Base-by-base conservation (phyloP, 768 basidiomycete genomes). In the Leccinum truebloodii region DNA sequence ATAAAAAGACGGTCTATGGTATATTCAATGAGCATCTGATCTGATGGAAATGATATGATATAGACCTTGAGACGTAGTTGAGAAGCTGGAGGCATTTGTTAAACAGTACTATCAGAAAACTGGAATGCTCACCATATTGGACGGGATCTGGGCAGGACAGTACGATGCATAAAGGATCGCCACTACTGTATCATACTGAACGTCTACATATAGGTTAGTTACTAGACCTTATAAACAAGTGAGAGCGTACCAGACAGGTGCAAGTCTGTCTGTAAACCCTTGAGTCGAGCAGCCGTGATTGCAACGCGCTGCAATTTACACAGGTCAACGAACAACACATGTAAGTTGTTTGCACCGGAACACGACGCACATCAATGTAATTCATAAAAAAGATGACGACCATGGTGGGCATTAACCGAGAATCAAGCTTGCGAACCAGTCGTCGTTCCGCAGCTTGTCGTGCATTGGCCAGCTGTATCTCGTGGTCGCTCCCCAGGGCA, bases 311-410 rank as follows among this genome's bases (percentile, higher is more conserved):
- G 52, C 30, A 52, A 34, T 52, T 24, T n/a, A 34, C 32, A 12
- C n/a, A 20, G 20, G 52, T 52, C 18, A 41, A 18, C 4, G 4
- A 51, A 24, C 26, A 8, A 5, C 26, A 18, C 26, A 8, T 20
- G n/a, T 20, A 20, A 51, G 7, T 7, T 51, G 7, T 24, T 51
- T 55, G 26, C n/a, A 46, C 54, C n/a, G 10, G 24, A 20, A 30
- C 22, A 54, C 18, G 46, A 57, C 55, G 55, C 10, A 50, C 56
- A 32, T 57, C 56, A 34, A 57, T 50, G 48, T 57, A 48, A 14
- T 57, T 57, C 56, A 57, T 57, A 12, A 57, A 49, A 50, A 35
- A 57, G 7, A 57, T 37, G 32, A 57, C 18, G 10, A 50, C 34
- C 46, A 57, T 26, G 34, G 34, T 37, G 34, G 52, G 52, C 22